These are phyloP conservation scores for Plantago major DNA, from an alignment of 257 asterid genomes.

Conservation along the genomic window DNA sequence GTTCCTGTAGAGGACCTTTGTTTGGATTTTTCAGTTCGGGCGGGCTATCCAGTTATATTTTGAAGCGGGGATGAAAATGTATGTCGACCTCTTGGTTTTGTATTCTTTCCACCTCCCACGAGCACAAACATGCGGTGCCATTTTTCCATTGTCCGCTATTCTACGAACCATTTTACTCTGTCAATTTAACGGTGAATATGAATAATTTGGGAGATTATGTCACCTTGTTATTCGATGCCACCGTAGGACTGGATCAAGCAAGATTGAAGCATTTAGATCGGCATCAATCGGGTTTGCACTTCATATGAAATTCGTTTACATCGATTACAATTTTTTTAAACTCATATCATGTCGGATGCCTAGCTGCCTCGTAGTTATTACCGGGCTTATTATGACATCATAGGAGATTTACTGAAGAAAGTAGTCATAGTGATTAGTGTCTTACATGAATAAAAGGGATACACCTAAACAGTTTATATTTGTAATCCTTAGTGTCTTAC, in stretches of 20 bases:
- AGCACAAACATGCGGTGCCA: not conserved
- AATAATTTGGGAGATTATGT: conserved; percentile 76
- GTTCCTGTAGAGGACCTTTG: conserved; percentile 75
- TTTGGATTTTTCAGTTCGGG: conserved; percentile 87
- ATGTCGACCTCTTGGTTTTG: conserved; percentile 16
- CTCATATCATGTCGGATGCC: not conserved
- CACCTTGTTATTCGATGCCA: conserved; percentile 80
- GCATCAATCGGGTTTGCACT: conserved; percentile 75
- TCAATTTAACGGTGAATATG: conserved; percentile 53
- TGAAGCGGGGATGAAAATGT: conserved; percentile 71
- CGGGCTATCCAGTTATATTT: conserved; percentile 80
- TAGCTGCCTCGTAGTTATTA: not conserved
- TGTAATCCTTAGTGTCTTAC: too few relatives aligned
- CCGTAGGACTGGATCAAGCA: conserved; percentile 65
- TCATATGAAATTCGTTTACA: not conserved
- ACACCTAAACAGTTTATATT: too few relatives aligned
- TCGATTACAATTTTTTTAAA: conserved; percentile 1
- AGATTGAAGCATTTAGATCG: conserved; percentile 93
- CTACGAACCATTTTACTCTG: conserved; percentile 3
- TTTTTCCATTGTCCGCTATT: conserved; percentile 1
- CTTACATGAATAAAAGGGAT: too few relatives aligned
- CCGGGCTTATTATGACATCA: not conserved
- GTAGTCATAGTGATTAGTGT: too few relatives aligned
- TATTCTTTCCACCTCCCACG: conserved; percentile 7
- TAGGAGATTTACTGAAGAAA: too few relatives aligned